Evolutionary conservation across 768 basidiomycete species (phyloP), one percentile per base, ranked within the genome.

Genomic region (Lyophyllum atratum): DNA sequence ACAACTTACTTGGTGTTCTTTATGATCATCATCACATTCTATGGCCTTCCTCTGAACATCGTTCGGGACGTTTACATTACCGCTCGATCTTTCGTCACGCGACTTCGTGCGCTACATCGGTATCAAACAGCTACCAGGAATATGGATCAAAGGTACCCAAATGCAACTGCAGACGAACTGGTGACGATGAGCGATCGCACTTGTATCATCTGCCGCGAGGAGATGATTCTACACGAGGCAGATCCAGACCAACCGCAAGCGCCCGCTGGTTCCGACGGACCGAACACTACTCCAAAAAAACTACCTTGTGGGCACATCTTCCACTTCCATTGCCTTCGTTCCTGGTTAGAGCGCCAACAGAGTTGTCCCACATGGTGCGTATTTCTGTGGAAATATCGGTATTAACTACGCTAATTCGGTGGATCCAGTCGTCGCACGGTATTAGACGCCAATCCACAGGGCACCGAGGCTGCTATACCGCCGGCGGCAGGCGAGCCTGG

Each of bases 121-220:
- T 99, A 98, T 72, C 90, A 93, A 62, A 88, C 89, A 14, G 96
- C 97, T 2, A 99, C 96, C 6, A 80, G 90, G 50, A 94, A 98
- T 69, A 98, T 98, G 96, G 94, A 98, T 63, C 83, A 93, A 63
- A 80, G 93, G 37, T 98, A 98, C 71, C 95, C 97, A 4, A 88
- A 96, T 66, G 95, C 93, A 40, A 92, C 93, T 4, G 82, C 85
- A 64, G 91, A 87, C 61, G 96, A 98, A 71, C 77, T 98, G 72
- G 72, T 79, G 10, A 78, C 81, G 2, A 89, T 89, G 84, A 87
- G 84, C 49, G 97, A 98, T 72, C 84, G 85, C 55, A 98, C 94
- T 2, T 99, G 97, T 68, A 98, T 99, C 64, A 98, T 99, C 60
- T 99, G 97, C 67, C 85, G 97, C 12, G 97, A 99, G 72, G 97